phyloP scores from a whole-genome alignment of 164 flowering plant species.

The Nelumbo lutea region DNA sequence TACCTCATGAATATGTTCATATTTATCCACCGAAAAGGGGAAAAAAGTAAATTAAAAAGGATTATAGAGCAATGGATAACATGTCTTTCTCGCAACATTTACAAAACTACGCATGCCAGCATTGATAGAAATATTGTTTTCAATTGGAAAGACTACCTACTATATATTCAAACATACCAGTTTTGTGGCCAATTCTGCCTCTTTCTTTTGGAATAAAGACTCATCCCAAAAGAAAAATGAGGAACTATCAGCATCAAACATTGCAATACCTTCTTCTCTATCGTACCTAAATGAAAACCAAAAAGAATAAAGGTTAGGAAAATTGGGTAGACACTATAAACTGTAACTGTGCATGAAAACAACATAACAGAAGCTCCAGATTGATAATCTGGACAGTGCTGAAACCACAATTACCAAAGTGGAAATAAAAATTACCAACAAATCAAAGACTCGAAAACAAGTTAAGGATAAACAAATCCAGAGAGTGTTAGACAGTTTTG shows the following conservation, averaged over 20 bases:
- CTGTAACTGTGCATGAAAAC: not conserved
- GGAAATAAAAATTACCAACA: not conserved
- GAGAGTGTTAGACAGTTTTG: too few relatives aligned
- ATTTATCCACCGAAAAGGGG: too few relatives aligned
- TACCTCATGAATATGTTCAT: too few relatives aligned
- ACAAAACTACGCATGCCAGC: too few relatives aligned
- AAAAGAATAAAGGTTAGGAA: not conserved
- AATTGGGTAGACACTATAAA: not conserved
- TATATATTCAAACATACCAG: slow-evolving; percentile 43
- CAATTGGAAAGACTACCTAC: not conserved
- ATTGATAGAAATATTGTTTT: too few relatives aligned
- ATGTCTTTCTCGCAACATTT: too few relatives aligned
- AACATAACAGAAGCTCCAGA: not conserved
- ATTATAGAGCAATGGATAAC: too few relatives aligned
- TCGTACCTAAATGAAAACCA: slow-evolving; percentile 62
- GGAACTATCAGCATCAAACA: slow-evolving; percentile 63
- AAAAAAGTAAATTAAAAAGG: too few relatives aligned
- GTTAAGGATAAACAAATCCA: not conserved
- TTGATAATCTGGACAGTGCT: not conserved
- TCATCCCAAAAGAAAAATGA: slow-evolving; percentile 78
- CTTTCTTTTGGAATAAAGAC: slow-evolving; percentile 76
- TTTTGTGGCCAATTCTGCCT: slow-evolving; percentile 79
- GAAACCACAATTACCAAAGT: not conserved
- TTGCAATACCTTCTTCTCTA: slow-evolving; percentile 77
- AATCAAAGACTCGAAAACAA: not conserved